phyloP scores from a whole-genome alignment of 2,329 filamentous ascomycete genomes.

The Arthrobotrys sinensis region DNA sequence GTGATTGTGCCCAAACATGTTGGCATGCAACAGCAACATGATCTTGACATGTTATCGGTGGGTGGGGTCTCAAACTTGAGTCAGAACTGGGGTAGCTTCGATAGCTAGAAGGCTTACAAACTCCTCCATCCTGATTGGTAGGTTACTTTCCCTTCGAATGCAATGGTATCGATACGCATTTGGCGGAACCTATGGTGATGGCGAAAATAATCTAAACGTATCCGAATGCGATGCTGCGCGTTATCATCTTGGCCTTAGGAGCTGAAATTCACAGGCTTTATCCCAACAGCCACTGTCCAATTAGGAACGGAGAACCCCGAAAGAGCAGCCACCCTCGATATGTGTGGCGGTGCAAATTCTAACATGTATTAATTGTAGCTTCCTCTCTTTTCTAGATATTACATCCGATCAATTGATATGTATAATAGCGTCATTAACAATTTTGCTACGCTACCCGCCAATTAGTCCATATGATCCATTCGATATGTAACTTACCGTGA shows the following conservation, averaged over 20 bases:
- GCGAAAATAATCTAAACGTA: not conserved
- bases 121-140: constrained; percentile 15
- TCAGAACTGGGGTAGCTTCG: constrained; percentile 18
- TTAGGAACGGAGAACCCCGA: too few species aligned
- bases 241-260: too few species aligned
- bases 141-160: not conserved
- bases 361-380: too few species aligned
- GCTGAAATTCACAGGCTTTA: too few species aligned
- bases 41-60: constrained; percentile 18
- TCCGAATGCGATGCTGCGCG: constrained; percentile 4
- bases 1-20: constrained; percentile 22
- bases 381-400: too few species aligned
- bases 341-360: too few species aligned
- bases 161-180: too few species aligned
- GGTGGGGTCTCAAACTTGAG: constrained; percentile 13
- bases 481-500: not conserved
- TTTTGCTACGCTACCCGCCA: too few species aligned
- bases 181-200: too few species aligned
- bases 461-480: not conserved
- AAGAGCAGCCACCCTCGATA: too few species aligned
- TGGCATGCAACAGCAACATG: constrained; percentile 19
- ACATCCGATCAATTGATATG: not conserved
- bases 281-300: too few species aligned
- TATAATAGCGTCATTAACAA: not conserved
- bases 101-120: constrained; percentile 25